These are phyloP conservation scores for Conringia planisiliqua DNA, from an alignment of 345 rosid species.

Conservation along the genomic window DNA sequence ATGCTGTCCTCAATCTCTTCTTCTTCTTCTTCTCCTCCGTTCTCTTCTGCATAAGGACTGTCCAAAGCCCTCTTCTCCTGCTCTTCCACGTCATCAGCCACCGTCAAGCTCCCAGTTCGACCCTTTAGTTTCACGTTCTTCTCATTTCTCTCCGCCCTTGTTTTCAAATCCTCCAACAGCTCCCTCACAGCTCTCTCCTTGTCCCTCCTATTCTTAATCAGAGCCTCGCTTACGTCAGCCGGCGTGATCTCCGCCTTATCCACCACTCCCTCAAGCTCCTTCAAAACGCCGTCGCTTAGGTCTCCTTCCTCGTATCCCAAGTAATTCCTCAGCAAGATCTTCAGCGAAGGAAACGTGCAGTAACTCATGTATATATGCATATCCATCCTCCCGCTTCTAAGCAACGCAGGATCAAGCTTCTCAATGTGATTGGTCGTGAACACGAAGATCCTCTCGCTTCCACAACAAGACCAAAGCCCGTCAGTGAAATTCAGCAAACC, in stretches of 20 bases:
- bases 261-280: conserved; percentile 39
- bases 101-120: background rate
- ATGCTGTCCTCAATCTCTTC: conserved; percentile 23
- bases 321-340: conserved; percentile 23
- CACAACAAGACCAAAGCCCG: conserved; percentile 29
- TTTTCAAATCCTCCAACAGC: background rate
- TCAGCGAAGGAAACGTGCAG: conserved; percentile 17
- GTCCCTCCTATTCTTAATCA: conserved; percentile 24
- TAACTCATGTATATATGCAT: conserved; percentile 25
- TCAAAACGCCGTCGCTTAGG: conserved; percentile 27
- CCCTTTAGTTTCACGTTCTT: background rate
- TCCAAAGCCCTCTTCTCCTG: conserved; percentile 21
- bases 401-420: conserved; percentile 31
- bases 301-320: conserved; percentile 28
- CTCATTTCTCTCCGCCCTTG: conserved; percentile 14
- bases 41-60: background rate
- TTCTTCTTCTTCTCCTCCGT: background rate
- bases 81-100: conserved; percentile 15
- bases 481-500: conserved; percentile 28
- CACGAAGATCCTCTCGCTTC: conserved; percentile 29
- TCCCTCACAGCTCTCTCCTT: conserved; percentile 20
- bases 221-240: conserved; percentile 26
- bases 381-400: conserved; percentile 27
- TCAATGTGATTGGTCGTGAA: conserved; percentile 28
- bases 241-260: conserved; percentile 36